phyloP scores from a whole-genome alignment of 495 filamentous ascomycete species.

The Parathielavia appendiculata region DNA sequence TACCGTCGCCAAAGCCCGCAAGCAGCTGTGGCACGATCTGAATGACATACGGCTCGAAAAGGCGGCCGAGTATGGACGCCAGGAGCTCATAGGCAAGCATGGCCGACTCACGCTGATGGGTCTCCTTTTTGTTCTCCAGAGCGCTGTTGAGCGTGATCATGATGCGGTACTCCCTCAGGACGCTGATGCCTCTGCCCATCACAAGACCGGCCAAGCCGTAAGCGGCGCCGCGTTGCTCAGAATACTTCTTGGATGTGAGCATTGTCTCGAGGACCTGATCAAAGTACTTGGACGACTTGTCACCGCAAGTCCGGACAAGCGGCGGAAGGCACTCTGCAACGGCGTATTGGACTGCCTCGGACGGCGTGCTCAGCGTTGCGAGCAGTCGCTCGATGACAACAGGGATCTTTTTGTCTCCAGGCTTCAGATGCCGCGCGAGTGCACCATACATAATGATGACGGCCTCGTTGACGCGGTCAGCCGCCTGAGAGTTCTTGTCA shows the following conservation, averaged over 20 bases:
- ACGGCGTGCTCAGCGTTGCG: conserved; percentile 85
- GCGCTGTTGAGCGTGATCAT: conserved; percentile 71
- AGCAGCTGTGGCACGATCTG: conserved; percentile 90
- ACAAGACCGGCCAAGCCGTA: conserved; percentile 92
- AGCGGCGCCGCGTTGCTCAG: conserved; percentile 82
- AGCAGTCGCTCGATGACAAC: conserved; percentile 79
- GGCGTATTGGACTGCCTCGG: conserved; percentile 92
- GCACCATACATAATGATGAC: conserved; percentile 96
- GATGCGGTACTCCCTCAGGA: conserved; percentile 77
- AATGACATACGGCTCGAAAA: conserved; percentile 95
- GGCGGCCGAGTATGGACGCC: conserved; percentile 73
- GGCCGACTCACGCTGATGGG: conserved; percentile 80
- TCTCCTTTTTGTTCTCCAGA: conserved; percentile 86
- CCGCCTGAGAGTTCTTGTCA: conserved; percentile 68
- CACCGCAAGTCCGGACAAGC: conserved; percentile 71
- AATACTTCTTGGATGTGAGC: conserved; percentile 80
- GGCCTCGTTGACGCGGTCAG: conserved; percentile 88
- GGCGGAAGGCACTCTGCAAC: conserved; percentile 91
- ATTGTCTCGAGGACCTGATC: conserved; percentile 74
- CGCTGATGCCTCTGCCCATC: conserved; percentile 75
- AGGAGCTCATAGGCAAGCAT: conserved; percentile 87
- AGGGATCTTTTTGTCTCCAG: conserved; percentile 76
- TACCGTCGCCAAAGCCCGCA: conserved; percentile 80
- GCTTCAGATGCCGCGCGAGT: conserved; percentile 76
- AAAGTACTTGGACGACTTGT: conserved; percentile 71